Conservation (phyloP, 768 basidiomycete genomes). For the Trametes maxima region DNA sequence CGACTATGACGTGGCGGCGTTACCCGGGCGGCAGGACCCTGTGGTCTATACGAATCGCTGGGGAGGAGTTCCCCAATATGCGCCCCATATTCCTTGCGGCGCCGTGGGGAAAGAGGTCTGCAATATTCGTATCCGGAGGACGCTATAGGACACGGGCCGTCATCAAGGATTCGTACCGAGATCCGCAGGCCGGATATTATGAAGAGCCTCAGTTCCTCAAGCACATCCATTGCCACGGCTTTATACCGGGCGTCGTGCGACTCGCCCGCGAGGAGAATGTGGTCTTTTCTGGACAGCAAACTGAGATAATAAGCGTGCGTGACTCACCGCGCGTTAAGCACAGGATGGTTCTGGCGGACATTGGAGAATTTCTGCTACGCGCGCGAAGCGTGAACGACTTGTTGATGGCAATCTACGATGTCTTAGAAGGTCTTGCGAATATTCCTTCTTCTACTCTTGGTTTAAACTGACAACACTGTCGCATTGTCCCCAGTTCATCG, state of each 20-base stretch:
- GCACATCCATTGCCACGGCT: conserved; percentile 6
- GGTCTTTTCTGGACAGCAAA: not conserved
- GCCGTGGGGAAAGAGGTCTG: not conserved
- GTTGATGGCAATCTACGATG: conserved; percentile 19
- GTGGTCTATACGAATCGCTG: not conserved
- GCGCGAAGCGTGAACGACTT: conserved; percentile 19
- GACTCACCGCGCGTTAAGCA: not conserved
- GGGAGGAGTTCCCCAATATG: not conserved
- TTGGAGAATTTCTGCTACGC: not conserved
- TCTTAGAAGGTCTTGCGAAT: conserved; percentile 12
- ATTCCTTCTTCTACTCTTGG: too few relatives aligned
- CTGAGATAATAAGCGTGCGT: not conserved
- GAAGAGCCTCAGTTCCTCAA: not conserved
- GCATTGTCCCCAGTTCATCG: conserved; percentile 4
- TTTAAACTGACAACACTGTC: not conserved
- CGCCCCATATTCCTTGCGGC: not conserved
- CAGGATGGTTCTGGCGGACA: conserved; percentile 10
- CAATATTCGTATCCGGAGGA: not conserved
- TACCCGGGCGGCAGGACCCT: not conserved
- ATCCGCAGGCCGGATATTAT: not conserved
- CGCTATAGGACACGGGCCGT: not conserved
- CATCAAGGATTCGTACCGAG: conserved; percentile 5
- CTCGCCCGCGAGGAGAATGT: not conserved
- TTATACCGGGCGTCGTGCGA: conserved; percentile 2
- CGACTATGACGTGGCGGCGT: not conserved